Evolutionary conservation across 129 eudicot genomes (phyloP).

Genomic region (Ambrosia artemisiifolia): DNA sequence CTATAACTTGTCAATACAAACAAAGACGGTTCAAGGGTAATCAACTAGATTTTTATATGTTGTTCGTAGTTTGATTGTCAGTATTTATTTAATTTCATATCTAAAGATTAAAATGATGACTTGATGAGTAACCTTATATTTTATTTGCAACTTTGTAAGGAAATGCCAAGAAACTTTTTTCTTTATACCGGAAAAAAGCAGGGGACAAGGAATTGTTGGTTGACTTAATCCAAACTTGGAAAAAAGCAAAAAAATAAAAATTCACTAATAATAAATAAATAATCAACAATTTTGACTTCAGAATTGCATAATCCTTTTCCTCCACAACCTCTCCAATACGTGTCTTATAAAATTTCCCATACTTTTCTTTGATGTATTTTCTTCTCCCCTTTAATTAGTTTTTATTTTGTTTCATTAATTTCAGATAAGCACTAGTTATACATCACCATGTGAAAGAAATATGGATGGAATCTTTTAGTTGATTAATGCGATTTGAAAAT

Average conservation of each 20-base stretch:
- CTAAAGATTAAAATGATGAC: no score
- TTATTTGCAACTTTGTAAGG: no score
- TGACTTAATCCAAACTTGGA: neutral
- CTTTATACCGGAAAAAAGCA: neutral
- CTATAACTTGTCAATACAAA: no score
- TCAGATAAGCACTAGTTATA: neutral
- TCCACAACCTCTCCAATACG: constrained; percentile 28
- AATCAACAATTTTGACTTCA: constrained; percentile 27
- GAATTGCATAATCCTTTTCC: constrained; percentile 7
- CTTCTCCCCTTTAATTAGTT: neutral
- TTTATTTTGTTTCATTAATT: neutral
- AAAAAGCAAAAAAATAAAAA: neutral
- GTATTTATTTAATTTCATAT: no score
- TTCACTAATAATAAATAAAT: no score
- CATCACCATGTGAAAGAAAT: neutral
- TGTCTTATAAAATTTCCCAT: neutral
- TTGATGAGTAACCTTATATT: no score
- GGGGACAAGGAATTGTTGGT: neutral
- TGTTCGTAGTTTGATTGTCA: no score
- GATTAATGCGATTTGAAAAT: neutral
- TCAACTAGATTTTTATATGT: no score
- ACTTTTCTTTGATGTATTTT: neutral
- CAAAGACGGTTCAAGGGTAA: no score
- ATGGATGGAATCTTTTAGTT: neutral
- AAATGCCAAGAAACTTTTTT: no score